phyloP scores from a whole-genome alignment of 345 rosid species.

The Hibiscus syriacus region DNA sequence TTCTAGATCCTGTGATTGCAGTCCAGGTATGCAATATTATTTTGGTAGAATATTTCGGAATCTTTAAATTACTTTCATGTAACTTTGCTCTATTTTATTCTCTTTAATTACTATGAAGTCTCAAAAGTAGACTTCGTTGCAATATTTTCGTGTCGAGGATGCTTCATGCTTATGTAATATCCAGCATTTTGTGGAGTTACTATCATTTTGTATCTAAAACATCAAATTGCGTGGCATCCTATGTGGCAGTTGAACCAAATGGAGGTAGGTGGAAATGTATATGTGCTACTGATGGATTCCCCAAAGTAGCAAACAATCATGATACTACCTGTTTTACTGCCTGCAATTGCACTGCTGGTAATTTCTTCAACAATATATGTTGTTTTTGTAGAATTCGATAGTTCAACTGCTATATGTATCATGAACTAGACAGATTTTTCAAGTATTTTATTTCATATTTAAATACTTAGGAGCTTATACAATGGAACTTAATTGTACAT shows the following conservation, averaged over 20 bases:
- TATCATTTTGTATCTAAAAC: constrained; percentile 1
- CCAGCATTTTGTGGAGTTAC: not conserved
- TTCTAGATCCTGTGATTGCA: constrained; percentile 77
- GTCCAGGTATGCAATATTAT: constrained; percentile 41
- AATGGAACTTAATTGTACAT: constrained; percentile 10
- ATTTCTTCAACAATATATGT: not conserved
- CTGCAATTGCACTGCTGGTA: constrained; percentile 93
- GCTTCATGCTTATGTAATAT: not conserved
- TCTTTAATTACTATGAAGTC: not conserved
- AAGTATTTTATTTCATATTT: not conserved
- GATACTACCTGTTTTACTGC: constrained; percentile 60
- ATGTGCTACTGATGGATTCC: constrained; percentile 71
- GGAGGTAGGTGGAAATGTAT: constrained; percentile 58
- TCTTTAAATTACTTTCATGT: not conserved
- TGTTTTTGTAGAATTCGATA: not conserved
- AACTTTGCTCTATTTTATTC: not conserved
- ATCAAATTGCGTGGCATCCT: constrained; percentile 5
- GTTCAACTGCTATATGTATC: not conserved
- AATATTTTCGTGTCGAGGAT: not conserved
- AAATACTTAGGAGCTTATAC: constrained; percentile 11
- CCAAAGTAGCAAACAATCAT: constrained; percentile 41
- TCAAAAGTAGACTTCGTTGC: not conserved
- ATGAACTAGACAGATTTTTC: not conserved
- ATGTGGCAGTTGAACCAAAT: constrained; percentile 28
- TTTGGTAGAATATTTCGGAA: not conserved